A percentile compares a stretch with the other conserved stretches of the same genome.
Conservation (phyloP, 1,139 yeast species). For the Yamadazyma atmosphaerica region DNA sequence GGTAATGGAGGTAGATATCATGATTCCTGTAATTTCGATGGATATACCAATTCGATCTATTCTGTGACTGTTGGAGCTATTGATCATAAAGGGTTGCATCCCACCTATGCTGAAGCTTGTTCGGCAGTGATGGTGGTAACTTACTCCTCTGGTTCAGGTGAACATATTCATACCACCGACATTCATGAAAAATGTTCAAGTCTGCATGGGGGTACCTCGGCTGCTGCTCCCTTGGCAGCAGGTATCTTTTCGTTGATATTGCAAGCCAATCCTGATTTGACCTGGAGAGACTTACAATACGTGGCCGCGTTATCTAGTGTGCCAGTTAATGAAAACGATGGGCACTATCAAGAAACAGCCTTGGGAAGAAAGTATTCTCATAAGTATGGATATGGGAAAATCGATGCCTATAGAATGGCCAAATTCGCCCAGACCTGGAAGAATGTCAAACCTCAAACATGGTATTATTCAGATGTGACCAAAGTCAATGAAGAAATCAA, state of each 20-base stretch:
- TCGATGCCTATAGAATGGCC: conserved; percentile 80
- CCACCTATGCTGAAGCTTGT: conserved; percentile 88
- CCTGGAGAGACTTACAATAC: conserved; percentile 97
- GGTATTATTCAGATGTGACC: conserved; percentile 58
- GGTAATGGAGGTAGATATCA: conserved; percentile 88
- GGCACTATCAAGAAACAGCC: conserved; percentile 64
- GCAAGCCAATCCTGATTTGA: conserved; percentile 77
- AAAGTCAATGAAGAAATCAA: conserved; percentile 29
- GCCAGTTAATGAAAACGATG: conserved; percentile 67
- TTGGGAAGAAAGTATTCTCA: conserved; percentile 76
- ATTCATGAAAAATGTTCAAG: conserved; percentile 69
- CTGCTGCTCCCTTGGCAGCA: conserved; percentile 98
- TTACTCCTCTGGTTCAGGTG: conserved; percentile 88
- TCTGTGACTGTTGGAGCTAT: conserved; percentile 95
- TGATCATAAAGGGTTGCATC: conserved; percentile 82
- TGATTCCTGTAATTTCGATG: conserved; percentile 96
- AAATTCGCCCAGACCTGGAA: conserved; percentile 76
- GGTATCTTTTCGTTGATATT: conserved; percentile 85
- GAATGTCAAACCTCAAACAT: conserved; percentile 86
- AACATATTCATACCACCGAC: conserved; percentile 90
- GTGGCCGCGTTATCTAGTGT: conserved; percentile 72
- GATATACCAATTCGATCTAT: conserved; percentile 93
- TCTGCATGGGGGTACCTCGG: conserved; percentile 94
- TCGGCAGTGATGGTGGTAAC: conserved; percentile 97
- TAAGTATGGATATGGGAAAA: conserved; percentile 87